phyloP scores from a whole-genome alignment of 202 grass and related monocot species.

The Brachypodium distachyon region DNA sequence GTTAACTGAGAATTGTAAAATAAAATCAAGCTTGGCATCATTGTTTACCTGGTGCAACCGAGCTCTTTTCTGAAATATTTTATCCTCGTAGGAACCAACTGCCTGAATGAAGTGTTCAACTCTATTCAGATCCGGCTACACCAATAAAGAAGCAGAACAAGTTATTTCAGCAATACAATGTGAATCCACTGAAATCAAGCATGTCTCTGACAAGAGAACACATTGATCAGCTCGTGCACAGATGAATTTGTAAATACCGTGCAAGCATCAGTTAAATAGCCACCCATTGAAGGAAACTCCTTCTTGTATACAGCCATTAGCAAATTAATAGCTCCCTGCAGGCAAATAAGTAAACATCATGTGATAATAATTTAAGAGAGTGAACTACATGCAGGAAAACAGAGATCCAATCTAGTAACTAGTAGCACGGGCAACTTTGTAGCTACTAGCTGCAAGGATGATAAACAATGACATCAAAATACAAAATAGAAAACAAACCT shows the following conservation, averaged over 20 bases:
- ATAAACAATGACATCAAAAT: conserved; percentile 3
- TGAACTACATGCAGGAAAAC: background rate
- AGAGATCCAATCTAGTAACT: background rate
- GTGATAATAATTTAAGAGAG: conserved; percentile 11
- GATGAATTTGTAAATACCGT: conserved; percentile 51
- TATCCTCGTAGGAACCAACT: conserved; percentile 83
- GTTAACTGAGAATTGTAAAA: background rate
- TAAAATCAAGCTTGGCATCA: background rate
- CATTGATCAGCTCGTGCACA: background rate
- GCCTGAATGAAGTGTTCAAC: conserved; percentile 99
- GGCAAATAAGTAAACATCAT: conserved; percentile 14
- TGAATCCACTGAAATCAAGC: background rate
- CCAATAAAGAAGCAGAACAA: conserved; percentile 21
- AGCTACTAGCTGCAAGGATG: background rate
- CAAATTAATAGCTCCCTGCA: conserved; percentile 96
- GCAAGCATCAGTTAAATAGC: conserved; percentile 90
- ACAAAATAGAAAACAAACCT: conserved; percentile 52
- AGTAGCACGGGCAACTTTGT: background rate
- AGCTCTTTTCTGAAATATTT: conserved; percentile 97
- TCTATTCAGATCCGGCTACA: conserved; percentile 68
- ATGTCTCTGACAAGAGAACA: background rate
- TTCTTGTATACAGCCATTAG: conserved; percentile 97
- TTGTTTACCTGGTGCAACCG: conserved; percentile 68
- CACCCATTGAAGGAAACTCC: conserved; percentile 75
- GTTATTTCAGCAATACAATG: conserved; percentile 15